Evolutionary conservation across 176 grass and related monocot genomes (phyloP), one percentile per base, ranked within the genome.

Genomic region (Zea luxurians): DNA sequence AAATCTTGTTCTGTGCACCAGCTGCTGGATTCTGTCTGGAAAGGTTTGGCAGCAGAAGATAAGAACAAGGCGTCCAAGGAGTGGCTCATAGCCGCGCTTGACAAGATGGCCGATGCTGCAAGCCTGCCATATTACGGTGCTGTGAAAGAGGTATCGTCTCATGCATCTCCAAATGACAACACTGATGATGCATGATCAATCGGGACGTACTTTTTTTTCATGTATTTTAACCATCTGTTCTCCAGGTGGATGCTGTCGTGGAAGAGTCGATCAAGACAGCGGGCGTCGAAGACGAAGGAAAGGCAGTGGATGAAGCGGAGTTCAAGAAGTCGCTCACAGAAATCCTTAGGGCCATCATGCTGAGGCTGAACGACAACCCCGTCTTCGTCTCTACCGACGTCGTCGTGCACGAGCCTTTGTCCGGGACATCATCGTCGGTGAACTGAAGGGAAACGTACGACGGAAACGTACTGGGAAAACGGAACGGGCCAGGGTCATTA

Each of bases 311-410:
- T 6, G 89, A 97, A 78, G 68, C 79, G 0, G 79, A 73, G 69
- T 97, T 93, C 86, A 97, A 97, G 87, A 88, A 90, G 53, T 68
- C 75, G 10, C 70, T 97, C 82, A 86, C 83, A 8, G 87, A 90
- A 48, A 57, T 89, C 37, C 86, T 93, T 69, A 77, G 71, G 37
- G 81, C 84, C 35, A 78, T 89, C 42, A 97, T 97, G 91, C 60
- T 80, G 73, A 87, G 76, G 55, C 77, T 97, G 73, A 88, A 80
- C 52, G 65, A 62, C 4, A 75, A 74, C n/a, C 86, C 94, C 1
- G 42, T 97, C 21, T 93, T 89, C 86, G 17, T 97, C 68, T 91
- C 86, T 37, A 91, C 84, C 58, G 86, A 83, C 76, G 81, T 86
- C 12, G 82, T 97, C 17, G 84, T 93, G 63, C 89, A 97, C 27